Evolutionary conservation across 192 early-diverging fungal genomes (phyloP).

Genomic region (Backusella australiensis): DNA sequence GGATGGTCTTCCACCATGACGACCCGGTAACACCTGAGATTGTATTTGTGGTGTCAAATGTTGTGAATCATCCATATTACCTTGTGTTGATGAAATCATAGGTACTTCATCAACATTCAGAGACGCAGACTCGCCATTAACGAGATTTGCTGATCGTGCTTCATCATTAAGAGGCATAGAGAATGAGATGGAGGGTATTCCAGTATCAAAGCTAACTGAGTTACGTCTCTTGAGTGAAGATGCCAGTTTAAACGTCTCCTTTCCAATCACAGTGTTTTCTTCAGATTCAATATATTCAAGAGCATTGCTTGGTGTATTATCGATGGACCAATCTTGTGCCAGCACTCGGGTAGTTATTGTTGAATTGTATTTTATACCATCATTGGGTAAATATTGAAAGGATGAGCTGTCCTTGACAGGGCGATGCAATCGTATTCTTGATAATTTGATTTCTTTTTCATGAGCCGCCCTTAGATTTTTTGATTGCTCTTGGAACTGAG

Average conservation of each 20-base stretch:
- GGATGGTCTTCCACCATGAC: not conserved
- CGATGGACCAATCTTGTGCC: not conserved
- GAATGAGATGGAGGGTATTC: not conserved
- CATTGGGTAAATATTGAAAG: not conserved
- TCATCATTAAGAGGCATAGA: not conserved
- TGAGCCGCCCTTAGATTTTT: not conserved
- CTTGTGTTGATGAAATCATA: not conserved
- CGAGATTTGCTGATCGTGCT: not conserved
- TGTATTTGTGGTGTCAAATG: not conserved
- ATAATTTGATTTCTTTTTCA: not conserved
- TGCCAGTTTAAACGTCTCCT: not conserved
- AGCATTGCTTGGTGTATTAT: not conserved
- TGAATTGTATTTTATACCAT: not conserved
- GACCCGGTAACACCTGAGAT: not conserved
- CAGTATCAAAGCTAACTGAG: not conserved
- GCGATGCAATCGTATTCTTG: not conserved
- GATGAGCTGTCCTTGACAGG: not conserved
- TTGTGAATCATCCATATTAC: not conserved
- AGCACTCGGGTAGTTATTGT: not conserved
- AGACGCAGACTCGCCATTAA: not conserved
- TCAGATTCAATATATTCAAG: not conserved
- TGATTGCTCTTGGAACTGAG: not conserved
- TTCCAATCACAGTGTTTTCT: not conserved
- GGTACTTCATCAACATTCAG: not conserved
- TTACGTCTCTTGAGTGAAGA: not conserved